Evolutionary conservation across 208 protist species (phyloP), one percentile per base, ranked within the genome.

Genomic region (Trypanosoma mega): DNA sequence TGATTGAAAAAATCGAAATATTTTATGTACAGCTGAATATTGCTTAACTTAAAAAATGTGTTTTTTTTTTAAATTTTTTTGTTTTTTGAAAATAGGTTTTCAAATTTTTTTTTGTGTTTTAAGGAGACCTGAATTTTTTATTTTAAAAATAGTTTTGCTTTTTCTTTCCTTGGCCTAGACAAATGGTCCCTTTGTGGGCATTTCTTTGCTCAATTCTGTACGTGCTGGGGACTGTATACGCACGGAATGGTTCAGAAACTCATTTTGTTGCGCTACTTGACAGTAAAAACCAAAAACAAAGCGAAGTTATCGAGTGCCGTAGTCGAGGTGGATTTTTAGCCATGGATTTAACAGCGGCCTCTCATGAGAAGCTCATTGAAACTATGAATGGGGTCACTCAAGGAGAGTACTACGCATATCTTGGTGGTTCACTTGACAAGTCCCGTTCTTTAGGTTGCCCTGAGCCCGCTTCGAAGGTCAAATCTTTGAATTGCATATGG

Each of bases 401-500:
- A 23, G 16, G 26, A 3, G 6, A 2, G 12, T 70, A 56, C 55
- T 53, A 63, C 45, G 44, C 67, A 12, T 71, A 46, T 43, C 61
- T 70, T 6, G 66, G 67, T 2, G 66, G 61, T 1, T 74, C 65
- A 0, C 8, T 54, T 2, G 24, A 5, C 29, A 64, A 63, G 2
- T 48, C 29, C 8, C 29, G 43, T 3, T 47, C 53, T 7, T 29
- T 21, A 1, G 58, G 46, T 48, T 78, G 64, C 65, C 55, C 65
- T 2, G 43, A 26, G 4, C 41, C 4, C 14, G 21, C 8, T 37
- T 3, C 34, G 12, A 27, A 3, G 2, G 4, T 0, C n/a, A 9
- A 52, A 6, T 56, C 60, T 5, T 30, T 43, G 11, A 55, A 68
- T 21, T 77, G 59, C 20, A 30, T 68, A 7, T 77, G 64, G 72